Percentiles rank a stretch among this genome's conserved stretches.
These are phyloP conservation scores for Alectoria sarmentosa DNA, from an alignment of 495 filamentous ascomycete species.

Conservation along the genomic window DNA sequence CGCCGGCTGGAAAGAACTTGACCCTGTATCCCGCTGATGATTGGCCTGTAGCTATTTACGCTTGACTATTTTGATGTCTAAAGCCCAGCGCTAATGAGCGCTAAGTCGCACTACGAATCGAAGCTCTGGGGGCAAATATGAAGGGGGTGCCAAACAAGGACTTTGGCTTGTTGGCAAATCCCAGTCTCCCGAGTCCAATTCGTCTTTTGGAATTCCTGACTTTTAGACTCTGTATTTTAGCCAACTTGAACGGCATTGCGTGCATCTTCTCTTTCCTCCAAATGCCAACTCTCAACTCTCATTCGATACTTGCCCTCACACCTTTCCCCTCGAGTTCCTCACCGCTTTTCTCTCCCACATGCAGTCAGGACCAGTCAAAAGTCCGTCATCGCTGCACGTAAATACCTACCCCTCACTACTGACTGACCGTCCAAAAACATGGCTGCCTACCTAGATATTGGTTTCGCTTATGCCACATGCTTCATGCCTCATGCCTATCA, in stretches of 20 bases:
- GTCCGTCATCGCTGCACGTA: not conserved
- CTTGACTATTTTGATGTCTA: not conserved
- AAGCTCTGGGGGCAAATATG: not conserved
- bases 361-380: not conserved
- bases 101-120: too few species aligned
- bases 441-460: too few species aligned
- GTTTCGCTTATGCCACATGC: not conserved
- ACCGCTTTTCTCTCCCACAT: slow-evolving; percentile 1
- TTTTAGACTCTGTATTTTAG: too few species aligned
- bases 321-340: not conserved
- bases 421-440: too few species aligned
- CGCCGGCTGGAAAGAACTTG: not conserved
- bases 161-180: not conserved
- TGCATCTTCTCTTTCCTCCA: not conserved
- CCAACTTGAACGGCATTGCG: slow-evolving; percentile 9
- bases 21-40: not conserved
- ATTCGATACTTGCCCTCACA: not conserved
- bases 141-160: not conserved
- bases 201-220: not conserved
- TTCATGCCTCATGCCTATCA: not conserved
- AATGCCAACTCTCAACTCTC: slow-evolving; percentile 1
- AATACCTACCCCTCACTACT: not conserved
- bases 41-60: not conserved
- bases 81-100: not conserved
- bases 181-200: not conserved